Conservation (phyloP, 306 rosid genomes). For the Pachyrhizus erosus region DNA sequence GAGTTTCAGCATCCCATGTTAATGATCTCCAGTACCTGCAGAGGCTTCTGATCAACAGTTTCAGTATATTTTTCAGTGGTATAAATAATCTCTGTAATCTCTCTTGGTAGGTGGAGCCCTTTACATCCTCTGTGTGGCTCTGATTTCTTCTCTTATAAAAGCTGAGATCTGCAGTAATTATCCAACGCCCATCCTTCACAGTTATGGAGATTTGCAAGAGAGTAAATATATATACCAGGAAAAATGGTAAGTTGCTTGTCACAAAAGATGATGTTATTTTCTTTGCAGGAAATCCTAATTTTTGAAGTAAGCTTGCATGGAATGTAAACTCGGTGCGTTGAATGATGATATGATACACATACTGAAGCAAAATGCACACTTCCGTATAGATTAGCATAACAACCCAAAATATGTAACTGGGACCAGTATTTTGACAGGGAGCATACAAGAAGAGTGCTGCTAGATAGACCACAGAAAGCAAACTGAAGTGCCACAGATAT, state of each 20-base stretch:
- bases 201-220: conserved; percentile 89
- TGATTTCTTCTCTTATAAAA: conserved; percentile 54
- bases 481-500: conserved; percentile 87
- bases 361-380: conserved; percentile 78
- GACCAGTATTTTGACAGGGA: conserved; percentile 83
- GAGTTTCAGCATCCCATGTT: conserved; percentile 87
- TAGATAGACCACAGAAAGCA: conserved; percentile 82
- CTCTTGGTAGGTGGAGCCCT: conserved; percentile 39
- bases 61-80: conserved; percentile 50
- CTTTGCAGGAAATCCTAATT: conserved; percentile 79
- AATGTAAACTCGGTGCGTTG: conserved; percentile 75
- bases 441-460: conserved; percentile 90
- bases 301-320: conserved; percentile 63
- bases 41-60: conserved; percentile 59
- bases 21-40: conserved; percentile 81
- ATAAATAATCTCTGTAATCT: conserved; percentile 41
- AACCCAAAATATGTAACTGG: conserved; percentile 86
- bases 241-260: conserved; percentile 71
- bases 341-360: conserved; percentile 81
- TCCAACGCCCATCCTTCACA: conserved; percentile 86
- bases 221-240: conserved; percentile 86
- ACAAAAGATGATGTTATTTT: conserved; percentile 78
- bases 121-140: conserved; percentile 48
- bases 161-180: conserved; percentile 58
- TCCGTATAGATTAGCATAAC: conserved; percentile 84